Percentiles rank a stretch among this genome's conserved stretches.
Evolutionary conservation across 129 eudicot species (phyloP).

Genomic region (Apium graveolens): DNA sequence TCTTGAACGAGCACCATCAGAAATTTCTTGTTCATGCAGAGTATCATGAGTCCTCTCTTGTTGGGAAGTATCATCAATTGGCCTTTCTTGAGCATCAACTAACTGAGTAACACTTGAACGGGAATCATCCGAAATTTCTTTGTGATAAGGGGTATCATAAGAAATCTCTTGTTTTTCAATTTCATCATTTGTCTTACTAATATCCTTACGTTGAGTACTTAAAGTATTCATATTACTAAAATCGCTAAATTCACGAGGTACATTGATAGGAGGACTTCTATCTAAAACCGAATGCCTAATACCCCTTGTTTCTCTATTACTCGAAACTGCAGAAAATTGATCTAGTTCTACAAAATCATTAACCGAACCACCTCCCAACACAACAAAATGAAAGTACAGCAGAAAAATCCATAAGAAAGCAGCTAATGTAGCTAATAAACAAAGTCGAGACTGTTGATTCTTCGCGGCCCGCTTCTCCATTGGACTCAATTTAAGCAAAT

Average conservation of each 20-base stretch:
- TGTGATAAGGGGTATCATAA: not conserved
- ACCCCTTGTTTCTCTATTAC: constrained; percentile 13
- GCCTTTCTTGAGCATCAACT: not conserved
- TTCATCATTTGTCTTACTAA: not conserved
- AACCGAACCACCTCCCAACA: constrained; percentile 31
- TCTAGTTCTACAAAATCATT: constrained; percentile 18
- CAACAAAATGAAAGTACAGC: constrained; percentile 50
- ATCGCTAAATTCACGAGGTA: not conserved
- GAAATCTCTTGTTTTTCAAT: not conserved
- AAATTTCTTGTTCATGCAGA: not conserved
- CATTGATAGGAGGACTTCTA: not conserved
- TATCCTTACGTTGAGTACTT: not conserved
- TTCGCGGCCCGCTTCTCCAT: constrained; percentile 60
- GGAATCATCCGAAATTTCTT: not conserved
- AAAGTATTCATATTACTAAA: not conserved
- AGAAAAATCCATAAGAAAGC: constrained; percentile 56
- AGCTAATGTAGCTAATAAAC: constrained; percentile 35
- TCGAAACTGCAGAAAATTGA: constrained; percentile 19
- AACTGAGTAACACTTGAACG: not conserved
- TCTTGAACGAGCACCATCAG: not conserved
- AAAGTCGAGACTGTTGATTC: constrained; percentile 45
- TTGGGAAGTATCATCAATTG: not conserved
- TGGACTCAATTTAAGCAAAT: constrained; percentile 14
- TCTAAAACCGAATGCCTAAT: constrained; percentile 8
- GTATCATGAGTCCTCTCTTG: not conserved